phyloP scores from a whole-genome alignment of 2,329 filamentous ascomycete species.

The Aurifilum marmelostoma region DNA sequence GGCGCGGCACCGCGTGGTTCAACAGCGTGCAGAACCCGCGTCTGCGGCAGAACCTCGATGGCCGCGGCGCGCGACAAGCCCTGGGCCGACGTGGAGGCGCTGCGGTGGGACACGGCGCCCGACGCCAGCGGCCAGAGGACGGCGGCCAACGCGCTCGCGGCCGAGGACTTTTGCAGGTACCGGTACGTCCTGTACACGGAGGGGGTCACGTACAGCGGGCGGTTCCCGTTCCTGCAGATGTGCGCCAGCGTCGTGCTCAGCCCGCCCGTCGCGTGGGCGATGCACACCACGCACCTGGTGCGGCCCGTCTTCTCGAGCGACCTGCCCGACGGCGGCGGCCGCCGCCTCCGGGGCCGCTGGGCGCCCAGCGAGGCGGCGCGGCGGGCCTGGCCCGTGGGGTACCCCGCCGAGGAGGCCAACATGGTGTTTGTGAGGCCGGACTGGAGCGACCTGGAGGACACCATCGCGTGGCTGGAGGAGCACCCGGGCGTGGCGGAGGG shows the following conservation, averaged over 20 bases:
- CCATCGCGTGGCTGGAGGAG: constrained; percentile 49
- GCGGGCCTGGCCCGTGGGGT: constrained; percentile 45
- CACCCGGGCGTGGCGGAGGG: constrained; percentile 48
- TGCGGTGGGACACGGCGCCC: constrained; percentile 39
- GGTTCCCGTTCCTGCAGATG: constrained; percentile 55
- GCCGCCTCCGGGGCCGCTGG: constrained; percentile 24
- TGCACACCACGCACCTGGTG: constrained; percentile 54
- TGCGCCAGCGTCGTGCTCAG: constrained; percentile 53
- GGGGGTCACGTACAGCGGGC: constrained; percentile 56
- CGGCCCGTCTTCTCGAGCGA: constrained; percentile 47
- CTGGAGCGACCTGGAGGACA: constrained; percentile 54
- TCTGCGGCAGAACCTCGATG: constrained; percentile 47
- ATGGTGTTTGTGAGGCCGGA: constrained; percentile 55
- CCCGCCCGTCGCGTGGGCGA: constrained; percentile 52
- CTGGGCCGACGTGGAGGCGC: constrained; percentile 54
- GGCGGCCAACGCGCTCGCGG: constrained; percentile 48
- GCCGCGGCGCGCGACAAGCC: constrained; percentile 38
- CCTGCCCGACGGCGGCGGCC: constrained; percentile 25
- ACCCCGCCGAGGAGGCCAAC: constrained; percentile 45
- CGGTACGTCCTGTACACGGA: constrained; percentile 57
- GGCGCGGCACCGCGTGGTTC: constrained; percentile 57
- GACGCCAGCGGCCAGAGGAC: constrained; percentile 35
- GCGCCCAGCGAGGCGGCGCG: constrained; percentile 32
- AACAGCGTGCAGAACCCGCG: constrained; percentile 48
- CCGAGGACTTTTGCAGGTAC: constrained; percentile 56